Conservation (phyloP, 495 filamentous ascomycete species). For the Talaromyces wortmannii region DNA sequence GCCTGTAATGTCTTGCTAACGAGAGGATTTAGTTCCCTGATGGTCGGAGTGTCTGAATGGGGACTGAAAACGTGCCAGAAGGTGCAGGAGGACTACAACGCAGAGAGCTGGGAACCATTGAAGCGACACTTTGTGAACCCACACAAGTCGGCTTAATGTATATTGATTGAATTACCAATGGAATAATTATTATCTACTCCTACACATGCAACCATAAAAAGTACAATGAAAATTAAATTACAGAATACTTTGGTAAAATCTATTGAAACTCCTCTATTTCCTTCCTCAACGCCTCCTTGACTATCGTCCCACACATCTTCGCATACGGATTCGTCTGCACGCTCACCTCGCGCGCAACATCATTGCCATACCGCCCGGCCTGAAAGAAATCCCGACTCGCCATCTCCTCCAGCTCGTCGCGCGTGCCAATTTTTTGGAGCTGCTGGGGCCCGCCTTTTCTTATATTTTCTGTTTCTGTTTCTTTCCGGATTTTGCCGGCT, state of each 20-base stretch:
- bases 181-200: background rate
- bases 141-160: background rate
- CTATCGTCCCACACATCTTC: slow-evolving; percentile 83
- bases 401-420: slow-evolving; percentile 59
- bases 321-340: slow-evolving; percentile 82
- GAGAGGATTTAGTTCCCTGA: slow-evolving; percentile 52
- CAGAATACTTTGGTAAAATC: background rate
- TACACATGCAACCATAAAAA: background rate
- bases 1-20: background rate
- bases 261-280: slow-evolving; percentile 40
- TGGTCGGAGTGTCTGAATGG: slow-evolving; percentile 93
- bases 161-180: background rate
- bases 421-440: slow-evolving; percentile 18
- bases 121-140: slow-evolving; percentile 71
- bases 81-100: slow-evolving; percentile 77
- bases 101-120: slow-evolving; percentile 77
- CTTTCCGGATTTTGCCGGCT: slow-evolving; percentile 44
- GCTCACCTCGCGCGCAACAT: slow-evolving; percentile 66
- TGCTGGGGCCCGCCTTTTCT: slow-evolving; percentile 4
- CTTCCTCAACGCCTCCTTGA: slow-evolving; percentile 76
- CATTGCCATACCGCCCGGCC: slow-evolving; percentile 73
- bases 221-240: slow-evolving; percentile 1
- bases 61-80: slow-evolving; percentile 76
- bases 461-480: slow-evolving; percentile 1
- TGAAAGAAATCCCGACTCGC: slow-evolving; percentile 68